Evolutionary conservation across 306 rosid species (phyloP), one percentile per base, ranked within the genome.

Genomic region (Dryas alaskensis): DNA sequence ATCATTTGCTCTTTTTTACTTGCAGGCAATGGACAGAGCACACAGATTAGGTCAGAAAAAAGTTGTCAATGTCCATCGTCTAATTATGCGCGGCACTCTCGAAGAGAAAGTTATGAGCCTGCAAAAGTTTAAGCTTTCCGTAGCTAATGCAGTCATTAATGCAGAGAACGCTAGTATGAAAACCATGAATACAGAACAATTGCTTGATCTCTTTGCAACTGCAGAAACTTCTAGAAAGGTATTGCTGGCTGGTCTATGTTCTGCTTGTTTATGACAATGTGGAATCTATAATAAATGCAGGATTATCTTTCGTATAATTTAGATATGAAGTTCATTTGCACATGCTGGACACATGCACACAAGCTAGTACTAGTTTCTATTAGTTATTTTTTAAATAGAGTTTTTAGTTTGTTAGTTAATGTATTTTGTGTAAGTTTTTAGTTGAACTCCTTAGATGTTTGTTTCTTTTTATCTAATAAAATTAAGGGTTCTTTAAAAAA

Each of bases 11-110:
- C 47, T 46, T 78, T 47, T 73, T 22, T 61, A 43, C 76, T 55
- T 75, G 86, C 86, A 93, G 98, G 98, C 98, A 73, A 94, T 94
- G 98, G 97, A 94, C 82, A 89, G 96, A 83, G 97, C 98, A 51
- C 98, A 94, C 79, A 87, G 98, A 82, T 84, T 94, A 67, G 98
- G 98, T 78, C 98, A 94, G 89, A 87, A 84, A 79, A 94, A 87
- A 72, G 98, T 94, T 19, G 97, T 94, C 72, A 88, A 91, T 69
- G 98, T 91, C 73, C 98, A 94, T 75, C 98, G 98, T 12, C 86
- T 94, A 61, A 94, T 94, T 80, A 94, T 94, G 98, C 97, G 97
- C 54, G 98, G 97, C 77, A 94, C 98, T 43, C 76, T 94, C 65
- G 98, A 94, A 86, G 98, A 94, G 89, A 94, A 94, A 76, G 96